Evolutionary conservation across 768 basidiomycete species (phyloP).

Genomic region (Panaeolus papilionaceus): DNA sequence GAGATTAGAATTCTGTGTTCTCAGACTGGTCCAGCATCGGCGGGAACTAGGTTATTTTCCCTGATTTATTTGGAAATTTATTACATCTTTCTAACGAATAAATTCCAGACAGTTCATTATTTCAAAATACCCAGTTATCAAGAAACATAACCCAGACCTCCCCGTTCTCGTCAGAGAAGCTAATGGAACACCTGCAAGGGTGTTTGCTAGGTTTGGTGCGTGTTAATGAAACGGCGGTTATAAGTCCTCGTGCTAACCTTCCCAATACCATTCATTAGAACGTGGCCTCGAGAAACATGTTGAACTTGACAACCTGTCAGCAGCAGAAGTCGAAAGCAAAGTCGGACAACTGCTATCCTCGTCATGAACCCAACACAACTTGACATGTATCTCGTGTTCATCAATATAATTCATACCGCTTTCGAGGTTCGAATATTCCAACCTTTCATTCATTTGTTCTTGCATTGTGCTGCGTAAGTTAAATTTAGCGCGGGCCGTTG

Average conservation of each 20-base stretch:
- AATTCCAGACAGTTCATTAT: conserved; percentile 77
- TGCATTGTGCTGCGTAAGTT: background rate
- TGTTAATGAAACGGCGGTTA: conserved; percentile 19
- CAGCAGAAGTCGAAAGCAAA: conserved; percentile 73
- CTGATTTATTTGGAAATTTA: conserved; percentile 4
- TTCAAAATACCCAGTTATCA: conserved; percentile 75
- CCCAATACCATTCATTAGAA: conserved; percentile 50
- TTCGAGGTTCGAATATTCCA: conserved; percentile 14
- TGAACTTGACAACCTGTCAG: conserved; percentile 77
- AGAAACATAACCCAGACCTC: conserved; percentile 86
- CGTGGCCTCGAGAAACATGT: conserved; percentile 82
- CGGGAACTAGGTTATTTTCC: conserved; percentile 73
- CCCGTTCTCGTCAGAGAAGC: conserved; percentile 86
- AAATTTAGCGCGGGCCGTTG: background rate
- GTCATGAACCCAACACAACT: conserved; percentile 25
- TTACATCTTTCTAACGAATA: conserved; percentile 9
- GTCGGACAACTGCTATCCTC: conserved; percentile 66
- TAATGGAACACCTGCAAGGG: conserved; percentile 77
- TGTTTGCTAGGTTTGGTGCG: conserved; percentile 88
- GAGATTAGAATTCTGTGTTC: conserved; percentile 85
- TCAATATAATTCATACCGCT: conserved; percentile 11
- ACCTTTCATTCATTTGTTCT: conserved; percentile 10
- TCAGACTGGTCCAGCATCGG: conserved; percentile 76
- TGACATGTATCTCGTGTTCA: conserved; percentile 13
- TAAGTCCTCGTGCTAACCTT: conserved; percentile 2